A percentile compares a stretch with the other conserved stretches of the same genome.
phyloP scores from a whole-genome alignment of 129 eudicot species.

The Helichrysum umbraculigerum region DNA sequence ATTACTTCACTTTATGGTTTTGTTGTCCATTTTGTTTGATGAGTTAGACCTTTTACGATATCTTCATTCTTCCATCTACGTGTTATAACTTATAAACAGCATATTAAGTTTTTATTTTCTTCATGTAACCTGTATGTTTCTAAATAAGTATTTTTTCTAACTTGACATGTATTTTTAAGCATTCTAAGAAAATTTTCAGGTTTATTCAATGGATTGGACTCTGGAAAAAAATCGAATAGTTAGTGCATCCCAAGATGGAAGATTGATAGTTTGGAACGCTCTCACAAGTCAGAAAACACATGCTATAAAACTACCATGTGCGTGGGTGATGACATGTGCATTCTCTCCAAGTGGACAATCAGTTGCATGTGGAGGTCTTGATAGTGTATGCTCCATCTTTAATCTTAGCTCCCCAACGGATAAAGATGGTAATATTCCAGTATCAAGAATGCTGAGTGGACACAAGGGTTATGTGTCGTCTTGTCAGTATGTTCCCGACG shows the following conservation, averaged over 20 bases:
- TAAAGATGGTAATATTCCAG: conserved; percentile 83
- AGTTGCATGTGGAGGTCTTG: conserved; percentile 97
- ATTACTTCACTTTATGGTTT: not conserved
- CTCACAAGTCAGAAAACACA: conserved; percentile 97
- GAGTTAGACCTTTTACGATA: not conserved
- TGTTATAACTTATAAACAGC: not conserved
- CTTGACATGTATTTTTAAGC: not conserved
- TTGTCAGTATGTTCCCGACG: conserved; percentile 94
- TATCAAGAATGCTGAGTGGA: conserved; percentile 76
- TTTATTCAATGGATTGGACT: conserved; percentile 96
- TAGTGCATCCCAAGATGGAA: conserved; percentile 97
- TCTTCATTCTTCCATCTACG: not conserved
- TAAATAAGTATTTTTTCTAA: not conserved
- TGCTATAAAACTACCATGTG: conserved; percentile 88
- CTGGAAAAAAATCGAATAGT: conserved; percentile 85
- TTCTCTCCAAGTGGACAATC: conserved; percentile 92
- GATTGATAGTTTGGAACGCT: conserved; percentile 95
- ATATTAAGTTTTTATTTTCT: not conserved
- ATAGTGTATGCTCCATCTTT: conserved; percentile 85
- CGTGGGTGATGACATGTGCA: conserved; percentile 99
- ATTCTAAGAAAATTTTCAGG: conserved; percentile 38
- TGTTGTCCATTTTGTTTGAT: not conserved
- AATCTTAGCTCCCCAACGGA: conserved; percentile 75
- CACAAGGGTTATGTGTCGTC: conserved; percentile 94
- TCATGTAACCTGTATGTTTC: not conserved